Evolutionary conservation across 1,284 basidiomycete genomes (phyloP).

Genomic region (Clitocybe nebularis): DNA sequence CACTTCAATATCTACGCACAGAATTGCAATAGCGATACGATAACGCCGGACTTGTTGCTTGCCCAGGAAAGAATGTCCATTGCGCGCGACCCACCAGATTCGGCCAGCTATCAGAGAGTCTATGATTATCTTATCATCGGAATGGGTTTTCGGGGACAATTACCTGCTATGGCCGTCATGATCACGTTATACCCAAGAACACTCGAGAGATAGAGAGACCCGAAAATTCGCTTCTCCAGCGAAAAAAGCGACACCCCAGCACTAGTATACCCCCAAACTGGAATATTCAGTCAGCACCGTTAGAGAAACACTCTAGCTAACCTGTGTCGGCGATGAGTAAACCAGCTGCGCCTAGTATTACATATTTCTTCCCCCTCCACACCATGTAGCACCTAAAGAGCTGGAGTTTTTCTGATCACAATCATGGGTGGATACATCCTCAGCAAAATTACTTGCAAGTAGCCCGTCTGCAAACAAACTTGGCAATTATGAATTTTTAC

Average conservation of each 20-base stretch:
- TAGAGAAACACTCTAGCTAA: constrained; percentile 11
- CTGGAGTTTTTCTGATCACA: constrained; percentile 10
- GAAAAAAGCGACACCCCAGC: constrained; percentile 6
- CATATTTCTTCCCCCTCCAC: constrained; percentile 19
- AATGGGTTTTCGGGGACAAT: constrained; percentile 9
- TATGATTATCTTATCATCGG: constrained; percentile 6
- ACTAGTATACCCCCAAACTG: constrained; percentile 20
- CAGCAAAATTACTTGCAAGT: constrained; percentile 15
- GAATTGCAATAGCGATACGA: constrained; percentile 19
- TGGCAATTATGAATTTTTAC: not conserved
- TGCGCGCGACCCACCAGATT: constrained; percentile 24
- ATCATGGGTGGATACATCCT: no score
- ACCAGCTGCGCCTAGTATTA: constrained; percentile 16
- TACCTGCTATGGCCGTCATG: constrained; percentile 19
- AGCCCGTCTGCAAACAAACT: constrained; percentile 22
- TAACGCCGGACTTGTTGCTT: constrained; percentile 17
- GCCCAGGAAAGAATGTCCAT: constrained; percentile 21
- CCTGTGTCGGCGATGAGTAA: constrained; percentile 22
- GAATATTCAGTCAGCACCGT: not conserved
- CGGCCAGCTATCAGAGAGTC: constrained; percentile 20
- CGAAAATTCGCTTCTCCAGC: constrained; percentile 5
- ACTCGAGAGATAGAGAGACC: constrained; percentile 18
- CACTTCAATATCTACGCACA: no score
- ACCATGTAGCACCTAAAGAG: constrained; percentile 25
- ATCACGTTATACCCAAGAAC: constrained; percentile 19